These are phyloP conservation scores for Alloascoidea hylecoeti DNA, from an alignment of 805 yeast species.

Conservation along the genomic window DNA sequence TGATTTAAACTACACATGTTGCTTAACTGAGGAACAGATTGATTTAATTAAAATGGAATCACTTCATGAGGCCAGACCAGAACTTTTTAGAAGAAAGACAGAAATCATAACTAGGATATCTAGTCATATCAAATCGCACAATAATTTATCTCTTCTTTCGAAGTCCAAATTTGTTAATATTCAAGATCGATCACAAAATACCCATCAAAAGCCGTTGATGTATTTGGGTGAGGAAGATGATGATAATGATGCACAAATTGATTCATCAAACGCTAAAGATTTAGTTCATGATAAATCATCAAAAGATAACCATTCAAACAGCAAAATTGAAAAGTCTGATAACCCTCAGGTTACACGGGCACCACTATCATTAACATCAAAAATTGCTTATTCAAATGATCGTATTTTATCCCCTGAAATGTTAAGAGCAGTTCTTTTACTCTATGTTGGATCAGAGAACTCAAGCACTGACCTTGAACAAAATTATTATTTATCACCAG, in stretches of 20 bases:
- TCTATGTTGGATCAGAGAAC: not conserved
- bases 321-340: constrained; percentile 3
- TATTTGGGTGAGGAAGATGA: not conserved
- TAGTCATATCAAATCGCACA: not conserved
- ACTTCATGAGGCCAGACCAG: constrained; percentile 6
- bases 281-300: constrained; percentile 1
- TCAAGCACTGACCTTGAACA: not conserved
- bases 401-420: constrained; percentile 15
- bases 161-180: no score
- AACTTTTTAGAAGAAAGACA: constrained; percentile 7
- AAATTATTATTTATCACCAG: constrained; percentile 13
- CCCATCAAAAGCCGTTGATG: no score
- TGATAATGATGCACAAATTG: not conserved
- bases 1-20: constrained; percentile 14
- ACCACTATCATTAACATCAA: constrained; percentile 15
- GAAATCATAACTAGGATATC: constrained; percentile 6
- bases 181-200: not conserved
- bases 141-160: not conserved
- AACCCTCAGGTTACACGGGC: constrained; percentile 7
- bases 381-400: constrained; percentile 14
- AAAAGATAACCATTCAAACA: not conserved
- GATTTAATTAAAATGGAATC: constrained; percentile 11
- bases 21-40: constrained; percentile 11
- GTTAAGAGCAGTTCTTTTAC: constrained; percentile 11
- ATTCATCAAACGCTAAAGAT: constrained; percentile 2